Evolutionary conservation across 179 eudicot species (phyloP), one percentile per base, ranked within the genome.

Genomic region (Silene coronaria): DNA sequence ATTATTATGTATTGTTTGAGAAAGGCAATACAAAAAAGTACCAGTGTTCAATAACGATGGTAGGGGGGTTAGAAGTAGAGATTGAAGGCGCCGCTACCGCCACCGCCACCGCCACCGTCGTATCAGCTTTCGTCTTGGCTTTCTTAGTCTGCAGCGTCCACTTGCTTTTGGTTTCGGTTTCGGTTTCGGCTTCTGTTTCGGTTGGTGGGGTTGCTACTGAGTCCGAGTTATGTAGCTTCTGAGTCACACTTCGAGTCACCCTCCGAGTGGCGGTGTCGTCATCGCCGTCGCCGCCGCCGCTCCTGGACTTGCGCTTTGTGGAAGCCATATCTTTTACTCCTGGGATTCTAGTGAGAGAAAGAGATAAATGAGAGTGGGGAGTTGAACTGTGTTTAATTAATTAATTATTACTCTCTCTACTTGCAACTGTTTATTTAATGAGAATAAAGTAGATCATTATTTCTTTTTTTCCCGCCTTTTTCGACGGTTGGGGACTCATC

Each of bases 381-480:
- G 14, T 1, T 16, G 38, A 3, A 2, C 32, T 61, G 27, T 10
- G 30, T 2, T 5, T 24, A 0, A 9, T 59, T 63, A 6, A 21
- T 24, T 61, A 4, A n/a, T n/a, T n/a, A n/a, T n/a, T n/a, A n/a
- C n/a, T n/a, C n/a, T n/a, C 27, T 19, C 10, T 34, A 5, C 19
- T 17, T 6, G 6, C 38, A 34, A 34, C 38, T 34, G 14, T 14
- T 7, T 13, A 51, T 2, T 51, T 3, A 51, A 11, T 42, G 3
- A 51, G 5, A 4, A 51, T 1, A 3, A 5, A 51, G 19, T 51
- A 3, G 0, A 17, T 51, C 6, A n/a, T n/a, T n/a, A n/a, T n/a
- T 51, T 13, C 19, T 38, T 8, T 51, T 16, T 75, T 75, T 79
- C 82, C 82, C 79, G 79, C 82, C 69, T 51, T 70, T 80, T 80